Evolutionary conservation across 352 stramenopile genomes (phyloP), one percentile per base, ranked within the genome.

Genomic region (Thraustochytrium sp.): DNA sequence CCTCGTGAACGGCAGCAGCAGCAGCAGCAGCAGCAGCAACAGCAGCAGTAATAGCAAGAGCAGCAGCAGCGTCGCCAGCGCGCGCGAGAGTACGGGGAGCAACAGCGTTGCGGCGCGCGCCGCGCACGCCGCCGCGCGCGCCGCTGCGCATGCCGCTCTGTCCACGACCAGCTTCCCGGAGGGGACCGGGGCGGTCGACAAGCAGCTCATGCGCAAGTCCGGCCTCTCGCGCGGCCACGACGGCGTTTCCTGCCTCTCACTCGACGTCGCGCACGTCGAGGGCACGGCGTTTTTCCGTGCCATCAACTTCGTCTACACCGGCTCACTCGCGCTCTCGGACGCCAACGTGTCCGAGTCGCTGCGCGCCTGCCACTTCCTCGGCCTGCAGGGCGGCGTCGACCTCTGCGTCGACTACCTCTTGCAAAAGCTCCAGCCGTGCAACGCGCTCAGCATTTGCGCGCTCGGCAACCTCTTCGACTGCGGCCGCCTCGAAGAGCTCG

Each of bases 381-480:
- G 68, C n/a, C 46, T 80, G 11, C 44, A 80, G 42, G 44, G 68
- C 68, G 68, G 44, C 51, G 53, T 80, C 5, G 68, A 80, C 34
- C 40, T 80, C 21, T 80, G 68, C 51, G 68, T 80, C 18, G 53
- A 80, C n/a, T 80, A 80, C 68, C 68, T 80, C 2, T 34, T 80
- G 1, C 34, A 64, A 26, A 68, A 80, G 42, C 53, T 80, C 4
- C 68, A 80, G 53, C 68, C 68, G 1, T 72, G 68, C 68, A 80
- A 80, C 34, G 68, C 68, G 23, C 53, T 80, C 13, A 21, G 31
- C n/a, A 63, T 80, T 16, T 80, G 68, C 51, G 68, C 68, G 46
- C 53, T 80, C 5, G 68, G 68, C 23, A 80, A 80, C 49, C 53
- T 80, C 2, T 80, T 80, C 31, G 40, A 80, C 53, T 80, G 68